Base-by-base conservation (phyloP, 2,329 filamentous ascomycete genomes). In the Fusarium virguliforme region DNA sequence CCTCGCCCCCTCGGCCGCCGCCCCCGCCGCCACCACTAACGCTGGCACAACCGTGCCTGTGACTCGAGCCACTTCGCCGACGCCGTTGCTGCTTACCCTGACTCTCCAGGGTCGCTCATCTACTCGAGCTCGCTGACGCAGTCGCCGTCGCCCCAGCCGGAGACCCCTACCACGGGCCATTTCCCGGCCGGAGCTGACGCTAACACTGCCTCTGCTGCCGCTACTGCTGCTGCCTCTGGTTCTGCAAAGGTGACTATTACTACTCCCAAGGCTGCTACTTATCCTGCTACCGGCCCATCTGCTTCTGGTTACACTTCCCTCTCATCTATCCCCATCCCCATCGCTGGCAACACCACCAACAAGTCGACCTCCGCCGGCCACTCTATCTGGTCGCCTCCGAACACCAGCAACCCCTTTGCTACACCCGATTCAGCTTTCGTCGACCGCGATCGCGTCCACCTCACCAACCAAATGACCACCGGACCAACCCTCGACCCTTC, bases 401-500 rank as follows among this genome's bases (percentile, higher is more conserved):
- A 60, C 12, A 46, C 46, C 55, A 60, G 62, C 61, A 74, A 76
- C 58, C 73, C 74, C 24, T 74, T 76, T 51, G 75, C 71, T 50
- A 60, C 73, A 55, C 58, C 66, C 62, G 74, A 79, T 71, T 67
- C 73, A 71, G 70, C 78, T 32, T 62, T 73, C 63, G 68, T 71
- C 74, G 73, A 72, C 68, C 66, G 71, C 41, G 43, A 60, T 48
- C 51, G 68, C 35, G 71, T 77, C 62, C 70, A 75, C 71, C 69
- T 77, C 65, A 73, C 76, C 72, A 73, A 75, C 82, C 79, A 85
- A 60, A 90, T 90, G 86, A 89, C 89, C 72, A 87, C 88, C 73
- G 87, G 87, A 74, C 85, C 86, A 62, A 82, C 84, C 70, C 86
- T 89, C 76, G 88, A 91, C 81, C 84, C 85, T 64, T 79, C 80